Conservation (phyloP, 257 asterid species). For the Plectranthus barbatus region DNA sequence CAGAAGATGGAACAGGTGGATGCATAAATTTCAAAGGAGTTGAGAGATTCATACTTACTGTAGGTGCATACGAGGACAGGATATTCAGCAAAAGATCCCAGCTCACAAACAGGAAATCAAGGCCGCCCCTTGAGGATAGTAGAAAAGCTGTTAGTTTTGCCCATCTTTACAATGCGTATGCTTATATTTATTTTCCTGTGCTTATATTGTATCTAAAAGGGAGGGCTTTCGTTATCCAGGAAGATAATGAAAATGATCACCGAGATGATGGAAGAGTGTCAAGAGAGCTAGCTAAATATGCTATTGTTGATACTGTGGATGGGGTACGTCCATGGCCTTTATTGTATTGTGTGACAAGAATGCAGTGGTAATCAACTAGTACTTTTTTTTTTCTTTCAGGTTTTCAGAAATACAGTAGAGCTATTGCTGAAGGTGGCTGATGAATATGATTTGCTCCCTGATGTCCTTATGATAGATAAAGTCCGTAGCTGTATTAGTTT, state of each 20-base stretch:
- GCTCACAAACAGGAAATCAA: constrained; percentile 21
- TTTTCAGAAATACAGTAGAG: constrained; percentile 27
- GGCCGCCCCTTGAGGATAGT: constrained; percentile 18
- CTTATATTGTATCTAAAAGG: too few relatives aligned
- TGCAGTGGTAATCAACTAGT: too few relatives aligned
- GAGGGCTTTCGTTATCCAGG: too few relatives aligned
- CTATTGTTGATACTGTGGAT: too few relatives aligned
- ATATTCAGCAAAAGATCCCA: constrained; percentile 44
- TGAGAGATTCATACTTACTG: constrained; percentile 38
- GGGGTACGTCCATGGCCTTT: too few relatives aligned
- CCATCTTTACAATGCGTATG: too few relatives aligned
- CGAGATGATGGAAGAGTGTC: constrained; percentile 6
- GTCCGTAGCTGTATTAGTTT: constrained; percentile 25
- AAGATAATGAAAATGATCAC: constrained; percentile 4
- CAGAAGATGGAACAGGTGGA: constrained; percentile 19
- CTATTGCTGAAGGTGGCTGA: constrained; percentile 20
- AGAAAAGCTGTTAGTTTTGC: constrained; percentile 26
- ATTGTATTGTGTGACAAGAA: too few relatives aligned
- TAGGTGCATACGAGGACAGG: constrained; percentile 45
- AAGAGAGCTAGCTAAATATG: too few relatives aligned
- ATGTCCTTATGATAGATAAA: constrained; percentile 24
- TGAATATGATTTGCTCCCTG: constrained; percentile 29
- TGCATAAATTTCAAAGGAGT: constrained; percentile 37
- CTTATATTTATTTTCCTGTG: too few relatives aligned
- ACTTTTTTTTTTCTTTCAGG: constrained; percentile 17